Evolutionary conservation across 2,329 filamentous ascomycete genomes (phyloP), one percentile per base, ranked within the genome.

Genomic region (Colletotrichum musicola): DNA sequence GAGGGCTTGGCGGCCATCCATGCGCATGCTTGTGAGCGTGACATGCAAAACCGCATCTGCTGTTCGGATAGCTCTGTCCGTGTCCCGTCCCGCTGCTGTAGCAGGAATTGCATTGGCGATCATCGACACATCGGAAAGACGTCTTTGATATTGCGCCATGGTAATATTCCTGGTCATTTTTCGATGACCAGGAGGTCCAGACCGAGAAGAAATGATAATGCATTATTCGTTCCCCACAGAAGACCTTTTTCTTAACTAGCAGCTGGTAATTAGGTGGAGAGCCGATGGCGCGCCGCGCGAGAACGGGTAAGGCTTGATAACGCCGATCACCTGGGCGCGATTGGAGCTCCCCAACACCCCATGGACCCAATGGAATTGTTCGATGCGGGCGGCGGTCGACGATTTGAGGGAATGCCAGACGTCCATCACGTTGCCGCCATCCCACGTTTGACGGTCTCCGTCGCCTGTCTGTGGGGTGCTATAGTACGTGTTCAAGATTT

Each of bases 1-100:
- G 42, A 60, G 9, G 35, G 25, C 57, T 60, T 60, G 57, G 35
- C 57, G 44, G 57, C 46, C 57, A n/a, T 42, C 10, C 40, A 40
- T 40, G 38, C 38, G 38, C 22, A 25, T 42, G 40, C 40, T 14
- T 35, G 30, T 10, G 30, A 35, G 30, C 30, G 30, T 35, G 30
- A 35, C 30, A 9, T 35, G 30, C 30, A 35, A 35, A 35, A 10
- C 30, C 10, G 30, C 30, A 35, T 35, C 30, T 35, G 7, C 30
- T 10, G 30, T 35, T 7, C 30, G 30, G 30, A 35, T 30, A 30
- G 27, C 7, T 30, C 27, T 30, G 27, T 10, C 27, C 27, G 27
- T 30, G 40, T 42, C 40, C 12, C 13, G 40, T 42, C 13, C 40
- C 16, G 40, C 40, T 42, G 40, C 40, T 42, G 40, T 13, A 5